A percentile compares a stretch with the other conserved stretches of the same genome.
Evolutionary conservation across 2,329 filamentous ascomycete species (phyloP).

Genomic region (Pseudophaeomoniella oleicola): DNA sequence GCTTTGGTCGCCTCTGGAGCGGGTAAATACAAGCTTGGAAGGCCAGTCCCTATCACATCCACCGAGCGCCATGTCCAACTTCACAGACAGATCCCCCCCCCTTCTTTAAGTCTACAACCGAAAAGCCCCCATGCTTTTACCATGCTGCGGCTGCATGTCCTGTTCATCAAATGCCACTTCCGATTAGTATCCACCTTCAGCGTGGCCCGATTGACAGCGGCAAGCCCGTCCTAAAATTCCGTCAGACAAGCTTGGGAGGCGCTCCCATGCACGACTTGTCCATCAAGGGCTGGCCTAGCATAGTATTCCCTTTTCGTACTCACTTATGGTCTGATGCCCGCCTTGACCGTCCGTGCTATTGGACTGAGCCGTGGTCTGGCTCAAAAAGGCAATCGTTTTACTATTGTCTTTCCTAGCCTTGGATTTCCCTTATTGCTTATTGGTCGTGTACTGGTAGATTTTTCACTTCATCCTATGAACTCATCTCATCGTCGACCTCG

Average conservation of each 20-base stretch:
- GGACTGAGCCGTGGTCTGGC: neutral
- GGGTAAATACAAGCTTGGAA: neutral
- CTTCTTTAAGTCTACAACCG: too few species aligned
- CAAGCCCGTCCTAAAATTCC: neutral
- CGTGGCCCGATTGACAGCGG: neutral
- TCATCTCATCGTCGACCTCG: too few species aligned
- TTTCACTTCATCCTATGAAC: too few species aligned
- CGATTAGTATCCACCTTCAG: neutral
- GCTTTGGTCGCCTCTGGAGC: neutral
- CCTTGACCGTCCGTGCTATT: neutral
- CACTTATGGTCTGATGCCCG: neutral
- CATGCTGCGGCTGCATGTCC: too few species aligned
- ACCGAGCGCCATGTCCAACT: neutral
- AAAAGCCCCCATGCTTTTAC: too few species aligned
- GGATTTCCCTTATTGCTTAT: too few species aligned
- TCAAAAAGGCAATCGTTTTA: too few species aligned
- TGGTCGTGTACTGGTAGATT: too few species aligned
- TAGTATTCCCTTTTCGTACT: neutral
- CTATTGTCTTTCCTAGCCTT: too few species aligned
- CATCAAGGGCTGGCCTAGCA: neutral
- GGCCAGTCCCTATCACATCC: neutral
- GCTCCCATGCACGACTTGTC: too few species aligned
- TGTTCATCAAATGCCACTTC: neutral
- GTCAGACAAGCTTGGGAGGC: too few species aligned
- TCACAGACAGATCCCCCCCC: too few species aligned